These are phyloP conservation scores for Pichia nakasei DNA, from an alignment of 805 yeast species.

Conservation along the genomic window DNA sequence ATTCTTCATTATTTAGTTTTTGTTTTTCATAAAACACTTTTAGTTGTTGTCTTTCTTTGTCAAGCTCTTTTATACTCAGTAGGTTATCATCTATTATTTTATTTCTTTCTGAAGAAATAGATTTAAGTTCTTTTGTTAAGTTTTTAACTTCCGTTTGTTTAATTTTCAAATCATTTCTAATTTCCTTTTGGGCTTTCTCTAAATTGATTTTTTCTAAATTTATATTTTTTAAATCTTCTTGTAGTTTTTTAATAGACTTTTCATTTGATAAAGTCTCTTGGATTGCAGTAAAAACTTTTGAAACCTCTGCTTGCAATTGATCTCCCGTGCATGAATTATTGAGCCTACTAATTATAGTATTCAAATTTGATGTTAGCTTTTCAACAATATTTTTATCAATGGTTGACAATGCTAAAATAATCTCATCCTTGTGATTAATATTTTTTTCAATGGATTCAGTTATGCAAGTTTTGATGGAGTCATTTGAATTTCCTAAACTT, in stretches of 20 bases:
- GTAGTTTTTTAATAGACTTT: neutral
- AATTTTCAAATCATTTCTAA: neutral
- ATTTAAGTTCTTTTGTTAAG: conserved; percentile 11
- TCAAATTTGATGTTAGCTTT: neutral
- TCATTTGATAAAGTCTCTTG: neutral
- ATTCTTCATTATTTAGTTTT: neutral
- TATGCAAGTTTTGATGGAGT: neutral
- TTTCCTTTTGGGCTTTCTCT: neutral
- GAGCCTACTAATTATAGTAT: neutral
- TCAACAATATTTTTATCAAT: conserved; percentile 3
- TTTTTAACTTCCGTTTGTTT: neutral
- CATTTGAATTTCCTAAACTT: neutral
- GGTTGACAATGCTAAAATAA: conserved; percentile 1
- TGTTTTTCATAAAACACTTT: neutral
- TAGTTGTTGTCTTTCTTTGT: neutral
- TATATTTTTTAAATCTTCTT: neutral
- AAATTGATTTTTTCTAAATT: neutral
- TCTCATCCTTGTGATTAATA: neutral
- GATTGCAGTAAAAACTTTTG: neutral
- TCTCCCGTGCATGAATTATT: neutral
- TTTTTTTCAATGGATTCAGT: neutral
- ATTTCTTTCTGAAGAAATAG: conserved; percentile 29
- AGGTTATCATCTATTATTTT: conserved; percentile 21
- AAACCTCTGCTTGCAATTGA: neutral
- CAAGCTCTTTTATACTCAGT: neutral